Percentiles rank a stretch among this genome's conserved stretches.
Evolutionary conservation across 2,329 filamentous ascomycete species (phyloP).

Genomic region (Ilyonectria robusta): DNA sequence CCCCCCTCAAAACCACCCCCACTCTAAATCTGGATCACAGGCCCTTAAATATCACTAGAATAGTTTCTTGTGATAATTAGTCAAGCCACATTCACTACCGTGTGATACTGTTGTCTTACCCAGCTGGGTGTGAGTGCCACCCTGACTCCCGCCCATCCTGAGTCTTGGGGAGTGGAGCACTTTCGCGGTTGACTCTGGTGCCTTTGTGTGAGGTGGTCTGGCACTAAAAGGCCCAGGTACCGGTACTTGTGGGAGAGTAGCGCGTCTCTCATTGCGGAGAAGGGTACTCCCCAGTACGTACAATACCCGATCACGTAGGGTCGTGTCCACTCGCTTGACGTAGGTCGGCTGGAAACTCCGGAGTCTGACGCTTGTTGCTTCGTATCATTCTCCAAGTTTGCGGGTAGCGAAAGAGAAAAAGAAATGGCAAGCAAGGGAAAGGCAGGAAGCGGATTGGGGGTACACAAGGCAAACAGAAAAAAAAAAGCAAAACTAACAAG

Average conservation of each 20-base stretch:
- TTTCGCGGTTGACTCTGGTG: conserved; percentile 13
- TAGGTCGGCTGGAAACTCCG: not conserved
- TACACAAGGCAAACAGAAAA: conserved; percentile 16
- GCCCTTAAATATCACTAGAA: not conserved
- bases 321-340: not conserved
- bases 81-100: no score
- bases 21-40: no score
- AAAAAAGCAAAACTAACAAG: conserved; percentile 21
- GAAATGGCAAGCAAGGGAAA: conserved; percentile 2
- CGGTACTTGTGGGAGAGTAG: conserved; percentile 16
- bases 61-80: not conserved
- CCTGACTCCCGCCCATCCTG: conserved; percentile 16
- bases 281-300: not conserved
- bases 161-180: conserved; percentile 17
- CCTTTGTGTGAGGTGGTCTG: not conserved
- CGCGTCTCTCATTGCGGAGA: conserved; percentile 10
- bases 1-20: no score
- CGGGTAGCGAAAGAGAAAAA: conserved; percentile 8
- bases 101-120: not conserved
- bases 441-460: conserved; percentile 11
- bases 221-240: not conserved
- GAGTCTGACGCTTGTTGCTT: not conserved
- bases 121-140: conserved; percentile 5
- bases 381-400: not conserved
- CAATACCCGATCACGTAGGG: conserved; percentile 1